Percentiles rank a stretch among this genome's conserved stretches.
phyloP scores from a whole-genome alignment of 768 basidiomycete genomes.

The Pulveroboletus sp. region DNA sequence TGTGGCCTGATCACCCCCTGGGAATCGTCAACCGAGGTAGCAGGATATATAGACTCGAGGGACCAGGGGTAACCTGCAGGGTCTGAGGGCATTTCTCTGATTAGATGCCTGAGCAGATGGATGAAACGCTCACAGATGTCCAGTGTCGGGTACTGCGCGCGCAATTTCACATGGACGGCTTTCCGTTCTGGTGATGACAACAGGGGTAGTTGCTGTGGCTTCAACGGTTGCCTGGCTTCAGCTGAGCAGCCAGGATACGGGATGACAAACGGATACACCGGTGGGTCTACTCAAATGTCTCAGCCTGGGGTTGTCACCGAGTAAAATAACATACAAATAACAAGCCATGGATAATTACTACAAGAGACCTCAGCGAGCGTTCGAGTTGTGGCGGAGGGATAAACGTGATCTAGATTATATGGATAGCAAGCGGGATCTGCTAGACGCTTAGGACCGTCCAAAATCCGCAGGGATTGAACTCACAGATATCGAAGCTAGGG shows the following conservation, averaged over 20 bases:
- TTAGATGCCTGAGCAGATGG: background rate
- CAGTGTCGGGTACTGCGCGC: slow-evolving; percentile 23
- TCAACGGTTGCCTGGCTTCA: slow-evolving; percentile 3
- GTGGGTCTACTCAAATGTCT: slow-evolving; percentile 15
- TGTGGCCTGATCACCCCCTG: background rate
- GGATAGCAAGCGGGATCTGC: slow-evolving; percentile 43
- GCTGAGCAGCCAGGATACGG: slow-evolving; percentile 12
- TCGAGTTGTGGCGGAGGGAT: slow-evolving; percentile 20
- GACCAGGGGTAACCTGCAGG: slow-evolving; percentile 28
- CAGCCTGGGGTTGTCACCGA: background rate
- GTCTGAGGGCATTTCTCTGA: slow-evolving; percentile 7
- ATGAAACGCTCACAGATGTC: slow-evolving; percentile 32
- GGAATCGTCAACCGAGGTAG: slow-evolving; percentile 2
- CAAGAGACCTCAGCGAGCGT: slow-evolving; percentile 9
- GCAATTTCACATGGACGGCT: slow-evolving; percentile 13
- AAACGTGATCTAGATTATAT: slow-evolving; percentile 35
- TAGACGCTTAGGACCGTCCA: background rate
- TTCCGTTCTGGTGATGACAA: background rate
- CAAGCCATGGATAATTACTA: slow-evolving; percentile 34
- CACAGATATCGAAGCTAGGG: slow-evolving; percentile 33
- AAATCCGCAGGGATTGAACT: slow-evolving; percentile 11
- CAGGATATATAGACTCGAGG: slow-evolving; percentile 24
- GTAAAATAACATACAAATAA: slow-evolving; percentile 33
- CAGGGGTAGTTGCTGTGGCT: background rate
- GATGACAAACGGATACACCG: slow-evolving; percentile 21